Evolutionary conservation across 371 early-diverging fungal species (phyloP).

Genomic region (Zychaea mexicana): DNA sequence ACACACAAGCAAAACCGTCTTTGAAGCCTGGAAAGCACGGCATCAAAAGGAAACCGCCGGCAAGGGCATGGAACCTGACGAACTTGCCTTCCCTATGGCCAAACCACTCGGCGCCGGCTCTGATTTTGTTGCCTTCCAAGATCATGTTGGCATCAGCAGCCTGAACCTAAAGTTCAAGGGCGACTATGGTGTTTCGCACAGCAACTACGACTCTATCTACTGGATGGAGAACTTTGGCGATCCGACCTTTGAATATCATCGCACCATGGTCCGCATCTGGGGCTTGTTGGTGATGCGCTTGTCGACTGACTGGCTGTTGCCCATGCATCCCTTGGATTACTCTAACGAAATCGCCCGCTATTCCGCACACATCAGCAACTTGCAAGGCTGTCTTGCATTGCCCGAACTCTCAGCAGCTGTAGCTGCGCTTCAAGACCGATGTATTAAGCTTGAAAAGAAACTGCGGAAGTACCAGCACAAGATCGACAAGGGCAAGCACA

Average conservation of each 20-base stretch:
- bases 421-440: background rate
- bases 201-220: slow-evolving; percentile 54
- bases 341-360: slow-evolving; percentile 26
- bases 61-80: background rate
- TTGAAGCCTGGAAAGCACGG: slow-evolving; percentile 45
- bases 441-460: slow-evolving; percentile 11
- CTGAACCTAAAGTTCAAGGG: slow-evolving; percentile 45
- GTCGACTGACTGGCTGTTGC: slow-evolving; percentile 33
- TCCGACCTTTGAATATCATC: slow-evolving; percentile 52
- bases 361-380: slow-evolving; percentile 3
- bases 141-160: slow-evolving; percentile 55
- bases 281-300: slow-evolving; percentile 42
- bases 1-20: slow-evolving; percentile 44
- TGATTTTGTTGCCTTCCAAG: slow-evolving; percentile 52
- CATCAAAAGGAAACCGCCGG: background rate
- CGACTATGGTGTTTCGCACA: slow-evolving; percentile 50
- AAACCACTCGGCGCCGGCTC: slow-evolving; percentile 43
- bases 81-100: slow-evolving; percentile 16
- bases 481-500: slow-evolving; percentile 5
- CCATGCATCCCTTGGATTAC: slow-evolving; percentile 30
- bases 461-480: slow-evolving; percentile 8
- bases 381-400: slow-evolving; percentile 9
- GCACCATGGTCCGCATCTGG: slow-evolving; percentile 38
- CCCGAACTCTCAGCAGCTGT: slow-evolving; percentile 13
- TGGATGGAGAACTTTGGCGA: slow-evolving; percentile 58